Evolutionary conservation across 441 rosid species (phyloP).

Genomic region (Pelargonium myrrhifolium): DNA sequence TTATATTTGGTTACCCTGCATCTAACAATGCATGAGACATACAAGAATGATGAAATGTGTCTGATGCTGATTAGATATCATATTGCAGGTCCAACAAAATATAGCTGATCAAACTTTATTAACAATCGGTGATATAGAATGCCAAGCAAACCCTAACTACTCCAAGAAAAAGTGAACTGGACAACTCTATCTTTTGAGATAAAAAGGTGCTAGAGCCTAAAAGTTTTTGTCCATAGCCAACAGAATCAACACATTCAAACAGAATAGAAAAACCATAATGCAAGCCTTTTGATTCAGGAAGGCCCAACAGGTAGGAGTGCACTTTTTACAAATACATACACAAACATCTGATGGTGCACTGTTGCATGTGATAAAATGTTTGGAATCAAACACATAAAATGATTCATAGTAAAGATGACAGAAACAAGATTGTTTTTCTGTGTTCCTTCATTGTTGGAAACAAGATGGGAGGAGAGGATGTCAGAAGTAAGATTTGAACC

Average conservation of each 20-base stretch:
- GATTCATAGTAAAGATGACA: neutral
- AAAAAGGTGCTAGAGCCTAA: neutral
- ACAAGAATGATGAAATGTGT: too few relatives aligned
- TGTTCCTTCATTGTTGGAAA: neutral
- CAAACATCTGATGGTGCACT: too few relatives aligned
- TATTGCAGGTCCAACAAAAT: neutral
- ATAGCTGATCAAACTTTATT: too few relatives aligned
- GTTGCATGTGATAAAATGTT: too few relatives aligned
- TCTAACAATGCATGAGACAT: neutral
- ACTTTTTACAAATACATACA: neutral
- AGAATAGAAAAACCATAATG: neutral
- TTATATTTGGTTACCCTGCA: neutral
- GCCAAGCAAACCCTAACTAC: too few relatives aligned
- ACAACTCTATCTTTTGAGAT: too few relatives aligned
- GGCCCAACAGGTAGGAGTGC: neutral
- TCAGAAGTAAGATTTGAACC: too few relatives aligned
- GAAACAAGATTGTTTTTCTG: neutral
- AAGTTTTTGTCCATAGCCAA: neutral
- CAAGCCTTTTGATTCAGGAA: neutral
- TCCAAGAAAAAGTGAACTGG: too few relatives aligned
- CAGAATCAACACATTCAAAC: neutral
- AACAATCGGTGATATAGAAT: too few relatives aligned
- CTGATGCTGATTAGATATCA: neutral
- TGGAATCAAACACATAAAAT: too few relatives aligned
- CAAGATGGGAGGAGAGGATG: neutral